phyloP scores from a whole-genome alignment of 805 yeast species.

The Cephaloascus fragrans region DNA sequence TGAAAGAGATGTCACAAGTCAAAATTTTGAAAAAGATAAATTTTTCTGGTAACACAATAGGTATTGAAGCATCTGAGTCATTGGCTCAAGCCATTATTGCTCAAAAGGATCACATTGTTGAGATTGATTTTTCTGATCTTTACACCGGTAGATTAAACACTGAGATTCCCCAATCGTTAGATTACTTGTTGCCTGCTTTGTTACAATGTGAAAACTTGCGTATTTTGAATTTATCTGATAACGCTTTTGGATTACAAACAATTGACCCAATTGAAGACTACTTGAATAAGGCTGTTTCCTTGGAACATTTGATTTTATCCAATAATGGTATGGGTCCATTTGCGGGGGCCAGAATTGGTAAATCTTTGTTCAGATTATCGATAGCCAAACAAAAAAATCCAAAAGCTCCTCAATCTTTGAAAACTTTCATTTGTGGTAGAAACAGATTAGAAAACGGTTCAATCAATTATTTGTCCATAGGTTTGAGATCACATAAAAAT shows the following conservation, averaged over 20 bases:
- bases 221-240: constrained; percentile 80
- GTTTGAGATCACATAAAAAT: constrained; percentile 69
- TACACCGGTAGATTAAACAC: constrained; percentile 92
- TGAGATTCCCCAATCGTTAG: constrained; percentile 83
- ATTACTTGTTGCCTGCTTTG: constrained; percentile 62
- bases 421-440: constrained; percentile 93
- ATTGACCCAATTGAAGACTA: constrained; percentile 81
- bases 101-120: constrained; percentile 38
- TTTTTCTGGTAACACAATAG: constrained; percentile 89
- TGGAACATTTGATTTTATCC: constrained; percentile 80
- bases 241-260: constrained; percentile 94
- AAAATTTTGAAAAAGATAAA: constrained; percentile 47
- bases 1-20: constrained; percentile 40
- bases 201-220: constrained; percentile 58
- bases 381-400: constrained; percentile 43
- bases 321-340: constrained; percentile 98
- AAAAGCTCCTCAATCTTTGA: constrained; percentile 41
- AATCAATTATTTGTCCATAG: constrained; percentile 72
- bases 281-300: constrained; percentile 62
- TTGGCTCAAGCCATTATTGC: constrained; percentile 48
- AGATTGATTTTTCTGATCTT: constrained; percentile 80
- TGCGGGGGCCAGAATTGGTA: constrained; percentile 92
- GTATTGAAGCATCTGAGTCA: constrained; percentile 75
- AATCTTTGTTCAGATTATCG: constrained; percentile 67
- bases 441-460: constrained; percentile 96